These are phyloP conservation scores for Tubosaeta brunneosetosa DNA, from an alignment of 768 basidiomycete genomes.

Conservation along the genomic window DNA sequence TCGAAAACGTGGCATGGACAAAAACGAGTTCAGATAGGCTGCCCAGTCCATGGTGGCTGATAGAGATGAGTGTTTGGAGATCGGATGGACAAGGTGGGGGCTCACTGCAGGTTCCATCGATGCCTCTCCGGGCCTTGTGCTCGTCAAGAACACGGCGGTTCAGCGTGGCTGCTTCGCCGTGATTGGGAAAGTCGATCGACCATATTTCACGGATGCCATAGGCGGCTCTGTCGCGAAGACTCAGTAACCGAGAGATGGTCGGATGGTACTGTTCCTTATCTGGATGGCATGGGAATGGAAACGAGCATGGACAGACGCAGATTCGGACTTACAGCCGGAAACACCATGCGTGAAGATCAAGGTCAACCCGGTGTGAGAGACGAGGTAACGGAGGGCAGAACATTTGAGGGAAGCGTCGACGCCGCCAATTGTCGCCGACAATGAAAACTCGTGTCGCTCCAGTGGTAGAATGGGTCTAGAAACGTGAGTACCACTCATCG, in stretches of 20 bases:
- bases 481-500: not conserved
- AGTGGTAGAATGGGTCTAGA: constrained; percentile 2
- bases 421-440: constrained; percentile 16
- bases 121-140: constrained; percentile 13
- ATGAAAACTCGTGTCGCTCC: constrained; percentile 17
- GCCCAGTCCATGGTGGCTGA: constrained; percentile 23
- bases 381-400: constrained; percentile 22
- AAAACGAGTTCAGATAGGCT: constrained; percentile 22
- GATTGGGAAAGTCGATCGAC: constrained; percentile 34
- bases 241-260: constrained; percentile 16
- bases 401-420: constrained; percentile 15
- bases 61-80: not conserved
- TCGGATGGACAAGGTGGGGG: not conserved
- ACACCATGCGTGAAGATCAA: constrained; percentile 26
- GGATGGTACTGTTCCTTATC: constrained; percentile 30
- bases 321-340: constrained; percentile 21
- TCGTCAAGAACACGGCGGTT: constrained; percentile 27
- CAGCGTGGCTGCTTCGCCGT: constrained; percentile 32
- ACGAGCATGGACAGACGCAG: not conserved
- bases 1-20: constrained; percentile 20
- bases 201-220: constrained; percentile 30
- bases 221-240: constrained; percentile 3
- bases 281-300: not conserved
- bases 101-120: constrained; percentile 22
- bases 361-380: constrained; percentile 22